Conservation (phyloP, 1,284 basidiomycete species). For the Ceratobasidium theobromae region DNA sequence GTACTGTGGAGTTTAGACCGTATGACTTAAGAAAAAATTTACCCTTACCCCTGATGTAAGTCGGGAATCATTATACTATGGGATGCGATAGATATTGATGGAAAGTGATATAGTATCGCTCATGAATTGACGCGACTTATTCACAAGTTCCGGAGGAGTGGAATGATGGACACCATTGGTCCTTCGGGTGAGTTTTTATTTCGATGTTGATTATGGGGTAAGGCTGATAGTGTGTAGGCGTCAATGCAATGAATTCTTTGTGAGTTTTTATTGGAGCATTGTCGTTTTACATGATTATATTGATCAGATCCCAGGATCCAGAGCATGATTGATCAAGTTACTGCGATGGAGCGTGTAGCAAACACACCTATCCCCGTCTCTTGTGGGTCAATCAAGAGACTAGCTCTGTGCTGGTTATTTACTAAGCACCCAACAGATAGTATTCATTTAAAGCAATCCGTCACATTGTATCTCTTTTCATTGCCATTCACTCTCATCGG, state of each 20-base stretch:
- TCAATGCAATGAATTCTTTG: constrained; percentile 72
- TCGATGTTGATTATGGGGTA: no score
- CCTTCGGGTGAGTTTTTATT: constrained; percentile 62
- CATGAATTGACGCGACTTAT: constrained; percentile 71
- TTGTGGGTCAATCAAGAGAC: constrained; percentile 46
- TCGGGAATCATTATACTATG: constrained; percentile 35
- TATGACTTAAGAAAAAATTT: constrained; percentile 57
- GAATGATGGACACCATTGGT: constrained; percentile 79
- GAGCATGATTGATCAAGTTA: constrained; percentile 79
- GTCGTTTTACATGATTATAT: not conserved
- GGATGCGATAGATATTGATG: constrained; percentile 36
- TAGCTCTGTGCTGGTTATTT: not conserved
- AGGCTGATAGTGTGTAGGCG: no score
- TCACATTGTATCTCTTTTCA: constrained; percentile 84
- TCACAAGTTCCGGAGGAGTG: constrained; percentile 74
- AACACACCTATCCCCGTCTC: constrained; percentile 79
- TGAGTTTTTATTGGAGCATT: constrained; percentile 43
- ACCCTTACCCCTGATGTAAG: constrained; percentile 74
- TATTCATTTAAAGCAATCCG: constrained; percentile 91
- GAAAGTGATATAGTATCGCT: constrained; percentile 65
- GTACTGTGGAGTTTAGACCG: constrained; percentile 61
- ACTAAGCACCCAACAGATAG: constrained; percentile 51
- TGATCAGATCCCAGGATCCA: constrained; percentile 68
- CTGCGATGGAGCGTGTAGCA: constrained; percentile 81
- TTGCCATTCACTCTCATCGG: constrained; percentile 80